Conservation (phyloP, 2,329 filamentous ascomycete genomes). For the Aspergillus nomiae region DNA sequence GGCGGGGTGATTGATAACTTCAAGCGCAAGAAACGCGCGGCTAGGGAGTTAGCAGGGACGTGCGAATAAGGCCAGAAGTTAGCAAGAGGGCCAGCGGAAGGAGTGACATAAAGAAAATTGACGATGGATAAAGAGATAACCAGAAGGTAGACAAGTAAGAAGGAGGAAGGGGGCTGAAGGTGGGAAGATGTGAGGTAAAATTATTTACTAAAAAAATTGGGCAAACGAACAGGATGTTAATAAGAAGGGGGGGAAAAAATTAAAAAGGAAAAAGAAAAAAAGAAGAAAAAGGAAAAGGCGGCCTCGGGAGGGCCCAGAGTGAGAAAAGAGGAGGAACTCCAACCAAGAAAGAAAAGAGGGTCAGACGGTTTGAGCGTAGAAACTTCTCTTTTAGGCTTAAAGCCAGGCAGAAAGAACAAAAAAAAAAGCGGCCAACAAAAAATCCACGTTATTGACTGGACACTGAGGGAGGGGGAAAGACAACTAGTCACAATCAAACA, state of each 20-base stretch:
- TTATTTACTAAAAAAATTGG: conserved; percentile 38
- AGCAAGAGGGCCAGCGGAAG: conserved; percentile 22
- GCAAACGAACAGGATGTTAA: conserved; percentile 30
- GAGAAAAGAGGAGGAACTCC: neutral
- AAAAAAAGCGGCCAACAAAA: neutral
- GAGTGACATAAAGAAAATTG: conserved; percentile 46
- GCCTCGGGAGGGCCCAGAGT: neutral
- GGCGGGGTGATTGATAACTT: conserved; percentile 17
- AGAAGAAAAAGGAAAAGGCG: neutral
- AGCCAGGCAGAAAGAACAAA: neutral
- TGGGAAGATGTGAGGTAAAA: conserved; percentile 42
- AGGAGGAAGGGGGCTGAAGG: conserved; percentile 19
- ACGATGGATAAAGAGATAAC: conserved; percentile 34
- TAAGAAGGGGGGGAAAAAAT: conserved; percentile 13
- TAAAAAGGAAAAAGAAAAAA: conserved; percentile 12
- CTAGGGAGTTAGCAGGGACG: conserved; percentile 43
- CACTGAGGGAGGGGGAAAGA: neutral
- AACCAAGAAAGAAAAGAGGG: conserved; percentile 3
- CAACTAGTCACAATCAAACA: neutral
- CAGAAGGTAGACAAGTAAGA: conserved; percentile 22
- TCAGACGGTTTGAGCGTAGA: conserved; percentile 4
- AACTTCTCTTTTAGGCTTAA: neutral
- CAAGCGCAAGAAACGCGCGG: conserved; percentile 42
- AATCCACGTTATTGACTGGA: neutral
- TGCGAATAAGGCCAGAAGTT: conserved; percentile 29